These are phyloP conservation scores for Backusella mclennaniae DNA, from an alignment of 192 early-diverging fungal genomes.

Conservation along the genomic window DNA sequence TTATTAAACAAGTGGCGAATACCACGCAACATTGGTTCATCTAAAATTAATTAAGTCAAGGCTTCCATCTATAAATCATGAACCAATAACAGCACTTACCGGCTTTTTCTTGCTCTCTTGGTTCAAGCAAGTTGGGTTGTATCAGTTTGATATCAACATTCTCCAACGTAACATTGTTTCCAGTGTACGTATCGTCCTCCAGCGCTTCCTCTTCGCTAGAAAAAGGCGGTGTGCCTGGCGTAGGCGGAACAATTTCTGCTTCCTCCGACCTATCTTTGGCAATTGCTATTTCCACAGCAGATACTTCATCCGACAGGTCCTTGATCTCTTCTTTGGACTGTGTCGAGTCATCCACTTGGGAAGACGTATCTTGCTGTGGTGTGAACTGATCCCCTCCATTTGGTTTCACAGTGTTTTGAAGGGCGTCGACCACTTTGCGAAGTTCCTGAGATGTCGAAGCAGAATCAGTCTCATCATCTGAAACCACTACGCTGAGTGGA, in stretches of 20 bases:
- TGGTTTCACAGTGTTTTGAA: conserved; percentile 9
- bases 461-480: conserved; percentile 5
- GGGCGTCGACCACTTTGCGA: background rate
- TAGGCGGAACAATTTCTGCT: conserved; percentile 18
- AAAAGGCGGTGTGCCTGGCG: conserved; percentile 14
- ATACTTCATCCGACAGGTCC: background rate
- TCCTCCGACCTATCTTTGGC: background rate
- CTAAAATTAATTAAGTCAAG: conserved; percentile 6
- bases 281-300: background rate
- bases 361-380: background rate
- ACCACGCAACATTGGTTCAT: conserved; percentile 25
- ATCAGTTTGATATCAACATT: conserved; percentile 19
- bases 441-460: background rate
- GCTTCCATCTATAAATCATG: background rate
- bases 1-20: conserved; percentile 53
- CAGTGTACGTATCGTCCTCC: conserved; percentile 20
- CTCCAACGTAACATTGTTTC: conserved; percentile 13
- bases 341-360: background rate
- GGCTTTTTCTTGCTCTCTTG: conserved; percentile 21
- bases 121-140: conserved; percentile 5
- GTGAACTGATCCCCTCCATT: background rate
- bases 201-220: background rate
- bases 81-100: conserved; percentile 6
- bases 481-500: background rate
- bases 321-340: background rate